Base-by-base conservation (phyloP, 2,329 filamentous ascomycete genomes). In the Eutypa lata region DNA sequence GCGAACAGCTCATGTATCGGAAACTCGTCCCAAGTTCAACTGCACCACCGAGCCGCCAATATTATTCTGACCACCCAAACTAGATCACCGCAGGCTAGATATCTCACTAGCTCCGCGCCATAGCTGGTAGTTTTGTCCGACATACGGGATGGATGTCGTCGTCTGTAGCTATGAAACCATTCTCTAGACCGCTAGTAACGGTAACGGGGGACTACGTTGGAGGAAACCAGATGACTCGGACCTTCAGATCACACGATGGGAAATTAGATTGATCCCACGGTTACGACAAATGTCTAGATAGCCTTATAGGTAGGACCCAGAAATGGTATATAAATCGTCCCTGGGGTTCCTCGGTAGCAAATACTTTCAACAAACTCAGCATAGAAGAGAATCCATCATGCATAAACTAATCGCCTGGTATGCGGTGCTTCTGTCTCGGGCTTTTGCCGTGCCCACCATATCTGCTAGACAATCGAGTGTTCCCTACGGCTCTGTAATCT, bases 401-500 rank as follows among this genome's bases (percentile, higher is more conserved):
- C 26, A 16, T 26, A 45, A 24, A 6, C 16, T n/a, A 24, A 3
- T 45, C 6, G 11, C n/a, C 22, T n/a, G 21, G 11, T 45, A n/a
- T n/a, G 13, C n/a, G 11, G 42, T 26, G 42, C n/a, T 24, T 11
- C 14, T n/a, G 13, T 45, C 21, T 7, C 42, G 16, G 13, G 42
- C 22, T 19, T 13, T 45, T 13, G 42, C 42, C 21, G 22, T 26
- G 11, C 42, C 42, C 7, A 26, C 31, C 13, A 8, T 53, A 11
- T 42, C 43, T 51, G 16, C 43, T n/a, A 42, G 52, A 21, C 52
- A 54, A 31, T 51, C 48, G 5, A 24, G 19, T 19, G 50, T 55
- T n/a, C 49, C 52, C 6, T 35, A 50, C 14, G 55, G 55, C 31
- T 37, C 50, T 7, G 48, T 51, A 18, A 55, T 57, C 21, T 46